These are phyloP conservation scores for Neonectria coccinea DNA, from an alignment of 2,329 filamentous ascomycete species.

Conservation along the genomic window DNA sequence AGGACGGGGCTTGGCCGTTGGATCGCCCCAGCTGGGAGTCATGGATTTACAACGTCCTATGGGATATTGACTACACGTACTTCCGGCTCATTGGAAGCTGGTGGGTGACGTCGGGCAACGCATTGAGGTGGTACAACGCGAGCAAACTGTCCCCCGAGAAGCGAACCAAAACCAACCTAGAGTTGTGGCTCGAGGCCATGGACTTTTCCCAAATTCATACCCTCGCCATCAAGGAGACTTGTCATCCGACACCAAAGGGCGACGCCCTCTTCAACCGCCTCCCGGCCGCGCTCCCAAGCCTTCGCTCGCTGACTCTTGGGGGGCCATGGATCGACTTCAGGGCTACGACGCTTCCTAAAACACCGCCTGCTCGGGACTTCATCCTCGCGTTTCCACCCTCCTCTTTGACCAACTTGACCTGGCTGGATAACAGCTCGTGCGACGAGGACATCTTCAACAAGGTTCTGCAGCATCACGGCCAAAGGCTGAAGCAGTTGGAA, in stretches of 20 bases:
- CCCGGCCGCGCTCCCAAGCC: not conserved
- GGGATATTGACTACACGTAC: not conserved
- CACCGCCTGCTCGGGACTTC: no score
- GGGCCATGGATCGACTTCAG: no score
- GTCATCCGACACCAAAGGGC: no score
- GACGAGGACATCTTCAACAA: no score
- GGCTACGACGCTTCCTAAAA: no score
- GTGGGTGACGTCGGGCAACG: not conserved
- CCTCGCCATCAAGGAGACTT: not conserved
- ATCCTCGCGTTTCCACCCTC: no score
- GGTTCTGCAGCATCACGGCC: no score
- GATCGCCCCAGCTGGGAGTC: not conserved
- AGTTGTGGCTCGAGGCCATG: not conserved
- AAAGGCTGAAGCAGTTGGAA: no score
- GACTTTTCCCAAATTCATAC: not conserved
- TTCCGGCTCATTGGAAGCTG: no score
- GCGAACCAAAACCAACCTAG: not conserved
- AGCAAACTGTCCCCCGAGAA: not conserved
- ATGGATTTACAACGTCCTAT: not conserved
- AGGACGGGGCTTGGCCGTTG: not conserved
- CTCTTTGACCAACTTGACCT: no score
- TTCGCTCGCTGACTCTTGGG: not conserved
- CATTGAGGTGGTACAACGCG: not conserved
- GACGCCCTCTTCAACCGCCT: not conserved
- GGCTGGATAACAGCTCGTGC: no score